Conservation (phyloP, 169 alveolate species). For the Cryptosporidium xiaoi region DNA sequence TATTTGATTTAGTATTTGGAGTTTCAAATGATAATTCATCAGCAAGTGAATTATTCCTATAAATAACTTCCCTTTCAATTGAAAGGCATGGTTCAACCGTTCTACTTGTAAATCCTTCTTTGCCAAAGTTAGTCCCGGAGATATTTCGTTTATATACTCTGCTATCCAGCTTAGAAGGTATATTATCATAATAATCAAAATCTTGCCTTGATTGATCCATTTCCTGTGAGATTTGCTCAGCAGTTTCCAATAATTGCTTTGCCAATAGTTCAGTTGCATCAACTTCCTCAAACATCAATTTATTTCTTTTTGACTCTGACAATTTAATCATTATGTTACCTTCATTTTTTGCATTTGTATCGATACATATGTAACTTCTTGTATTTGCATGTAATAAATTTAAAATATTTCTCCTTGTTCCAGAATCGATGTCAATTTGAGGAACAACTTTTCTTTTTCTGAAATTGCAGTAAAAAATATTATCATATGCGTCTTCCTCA, state of each 20-base stretch:
- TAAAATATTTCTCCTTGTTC: background rate
- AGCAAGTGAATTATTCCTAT: conserved; percentile 22
- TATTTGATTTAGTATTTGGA: background rate
- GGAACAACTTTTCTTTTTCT: background rate
- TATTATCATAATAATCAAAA: background rate
- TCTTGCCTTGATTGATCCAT: conserved; percentile 12
- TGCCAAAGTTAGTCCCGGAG: background rate
- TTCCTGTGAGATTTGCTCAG: conserved; percentile 59
- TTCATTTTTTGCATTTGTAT: conserved; percentile 6
- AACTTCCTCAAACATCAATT: conserved; percentile 62
- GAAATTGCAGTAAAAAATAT: conserved; percentile 46
- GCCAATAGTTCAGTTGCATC: conserved; percentile 26
- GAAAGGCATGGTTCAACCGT: conserved; percentile 50
- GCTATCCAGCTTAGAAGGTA: conserved; percentile 5
- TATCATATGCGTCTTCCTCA: conserved; percentile 70
- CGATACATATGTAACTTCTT: conserved; percentile 34
- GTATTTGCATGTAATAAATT: conserved; percentile 69
- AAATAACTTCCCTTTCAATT: background rate
- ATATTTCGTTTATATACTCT: background rate
- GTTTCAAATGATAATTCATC: conserved; percentile 24
- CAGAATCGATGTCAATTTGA: background rate
- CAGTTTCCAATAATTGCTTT: conserved; percentile 22
- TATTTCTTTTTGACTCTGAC: conserved; percentile 47
- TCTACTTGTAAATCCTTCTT: conserved; percentile 50
- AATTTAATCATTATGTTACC: conserved; percentile 26